Percentiles rank a stretch among this genome's conserved stretches.
These are phyloP conservation scores for Epichloe glyceriae DNA, from an alignment of 2,329 filamentous ascomycete species.

Conservation along the genomic window DNA sequence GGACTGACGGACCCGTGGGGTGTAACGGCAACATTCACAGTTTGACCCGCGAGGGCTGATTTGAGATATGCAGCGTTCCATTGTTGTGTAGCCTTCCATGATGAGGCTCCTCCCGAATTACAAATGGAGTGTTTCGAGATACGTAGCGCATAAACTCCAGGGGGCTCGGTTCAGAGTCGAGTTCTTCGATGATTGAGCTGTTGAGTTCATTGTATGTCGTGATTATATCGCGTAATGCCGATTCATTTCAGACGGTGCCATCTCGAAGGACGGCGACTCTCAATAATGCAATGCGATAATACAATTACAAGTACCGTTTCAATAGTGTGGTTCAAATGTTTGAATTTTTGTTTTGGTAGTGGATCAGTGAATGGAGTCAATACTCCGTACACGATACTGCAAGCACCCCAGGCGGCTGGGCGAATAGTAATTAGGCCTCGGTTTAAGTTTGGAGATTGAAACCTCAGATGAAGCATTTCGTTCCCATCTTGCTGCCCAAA, in stretches of 20 bases:
- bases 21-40: conserved; percentile 68
- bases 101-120: conserved; percentile 49
- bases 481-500: no score
- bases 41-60: conserved; percentile 36
- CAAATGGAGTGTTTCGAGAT: conserved; percentile 60
- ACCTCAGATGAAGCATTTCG: no score
- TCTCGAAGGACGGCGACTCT: not conserved
- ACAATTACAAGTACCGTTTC: no score
- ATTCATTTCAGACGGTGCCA: conserved; percentile 4
- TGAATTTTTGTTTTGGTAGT: no score
- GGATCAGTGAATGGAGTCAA: no score
- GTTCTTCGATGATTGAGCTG: conserved; percentile 41
- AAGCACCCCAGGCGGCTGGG: no score
- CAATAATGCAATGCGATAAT: no score
- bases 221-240: conserved; percentile 37
- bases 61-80: conserved; percentile 54
- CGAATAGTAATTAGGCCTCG: no score
- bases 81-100: conserved; percentile 48
- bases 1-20: conserved; percentile 41
- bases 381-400: no score
- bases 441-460: no score
- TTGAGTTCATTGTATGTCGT: conserved; percentile 65
- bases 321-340: no score
- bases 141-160: conserved; percentile 73
- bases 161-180: conserved; percentile 53